A percentile compares a stretch with the other conserved stretches of the same genome.
phyloP scores from a whole-genome alignment of 2,329 filamentous ascomycete species.

The Taxawa tesnikishii region DNA sequence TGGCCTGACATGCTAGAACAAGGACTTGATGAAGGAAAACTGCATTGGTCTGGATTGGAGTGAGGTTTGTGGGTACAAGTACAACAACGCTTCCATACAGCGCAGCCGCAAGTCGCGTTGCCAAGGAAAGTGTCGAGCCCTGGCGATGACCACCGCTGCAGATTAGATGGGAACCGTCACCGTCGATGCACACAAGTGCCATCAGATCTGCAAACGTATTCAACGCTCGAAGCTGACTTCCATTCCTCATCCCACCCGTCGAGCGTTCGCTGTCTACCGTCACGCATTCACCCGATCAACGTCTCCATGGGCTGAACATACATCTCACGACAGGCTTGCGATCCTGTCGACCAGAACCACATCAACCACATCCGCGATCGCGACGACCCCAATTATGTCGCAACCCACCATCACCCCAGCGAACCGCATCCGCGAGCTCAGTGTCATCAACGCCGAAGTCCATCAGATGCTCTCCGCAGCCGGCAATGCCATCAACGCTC shows the following conservation, averaged over 20 bases:
- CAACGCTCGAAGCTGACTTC: too few relatives aligned
- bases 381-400: conserved; percentile 11
- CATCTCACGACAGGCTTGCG: conserved; percentile 1
- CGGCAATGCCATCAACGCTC: conserved; percentile 49
- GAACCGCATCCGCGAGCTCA: conserved; percentile 70
- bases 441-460: conserved; percentile 57
- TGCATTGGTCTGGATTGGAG: too few relatives aligned
- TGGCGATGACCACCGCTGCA: too few relatives aligned
- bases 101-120: not conserved
- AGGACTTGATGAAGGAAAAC: not conserved
- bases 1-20: conserved; percentile 21
- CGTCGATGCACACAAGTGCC: too few relatives aligned
- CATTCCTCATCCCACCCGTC: too few relatives aligned
- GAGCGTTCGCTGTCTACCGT: conserved; percentile 1
- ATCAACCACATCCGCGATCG: not conserved
- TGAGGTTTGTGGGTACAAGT: too few relatives aligned
- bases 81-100: not conserved
- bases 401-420: conserved; percentile 45
- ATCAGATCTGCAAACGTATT: too few relatives aligned
- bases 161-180: too few relatives aligned
- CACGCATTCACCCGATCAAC: not conserved
- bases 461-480: conserved; percentile 45
- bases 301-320: conserved; percentile 7
- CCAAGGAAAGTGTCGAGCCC: not conserved
- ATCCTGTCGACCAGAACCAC: too few relatives aligned